A percentile compares a stretch with the other conserved stretches of the same genome.
These are phyloP conservation scores for Letharia columbiana DNA, from an alignment of 495 filamentous ascomycete genomes.

Conservation along the genomic window DNA sequence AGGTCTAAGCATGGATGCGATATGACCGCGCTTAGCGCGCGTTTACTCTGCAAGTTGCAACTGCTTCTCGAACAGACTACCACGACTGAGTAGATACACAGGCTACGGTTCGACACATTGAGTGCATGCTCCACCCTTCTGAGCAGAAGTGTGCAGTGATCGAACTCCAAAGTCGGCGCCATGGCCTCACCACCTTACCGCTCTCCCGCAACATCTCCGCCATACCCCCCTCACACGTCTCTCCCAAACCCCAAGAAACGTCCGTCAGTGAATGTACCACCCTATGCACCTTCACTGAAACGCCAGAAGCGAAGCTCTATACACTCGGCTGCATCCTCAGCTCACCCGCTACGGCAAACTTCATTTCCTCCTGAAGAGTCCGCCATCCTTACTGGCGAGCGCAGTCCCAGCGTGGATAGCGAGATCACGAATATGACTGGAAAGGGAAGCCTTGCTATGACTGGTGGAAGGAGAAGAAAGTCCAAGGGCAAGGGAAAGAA, in stretches of 20 bases:
- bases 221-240: constrained; percentile 38
- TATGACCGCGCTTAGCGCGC: not conserved
- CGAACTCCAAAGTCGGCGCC: constrained; percentile 2
- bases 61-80: not conserved
- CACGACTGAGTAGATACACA: not conserved
- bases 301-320: constrained; percentile 54
- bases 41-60: not conserved
- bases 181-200: constrained; percentile 57
- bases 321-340: constrained; percentile 37
- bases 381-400: constrained; percentile 37
- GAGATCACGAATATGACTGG: constrained; percentile 57
- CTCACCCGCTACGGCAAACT: constrained; percentile 79
- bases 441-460: constrained; percentile 47
- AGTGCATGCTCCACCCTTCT: not conserved
- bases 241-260: constrained; percentile 53
- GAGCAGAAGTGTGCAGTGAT: not conserved
- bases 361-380: constrained; percentile 65
- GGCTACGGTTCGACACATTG: not conserved
- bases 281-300: constrained; percentile 41
- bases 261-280: constrained; percentile 39
- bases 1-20: not conserved
- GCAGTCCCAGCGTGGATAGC: constrained; percentile 60
- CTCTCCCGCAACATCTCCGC: constrained; percentile 44
- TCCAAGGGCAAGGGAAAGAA: constrained; percentile 60
- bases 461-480: constrained; percentile 42